A percentile compares a stretch with the other conserved stretches of the same genome.
Conservation (phyloP, 257 asterid species). For the Solanum verrucosum region DNA sequence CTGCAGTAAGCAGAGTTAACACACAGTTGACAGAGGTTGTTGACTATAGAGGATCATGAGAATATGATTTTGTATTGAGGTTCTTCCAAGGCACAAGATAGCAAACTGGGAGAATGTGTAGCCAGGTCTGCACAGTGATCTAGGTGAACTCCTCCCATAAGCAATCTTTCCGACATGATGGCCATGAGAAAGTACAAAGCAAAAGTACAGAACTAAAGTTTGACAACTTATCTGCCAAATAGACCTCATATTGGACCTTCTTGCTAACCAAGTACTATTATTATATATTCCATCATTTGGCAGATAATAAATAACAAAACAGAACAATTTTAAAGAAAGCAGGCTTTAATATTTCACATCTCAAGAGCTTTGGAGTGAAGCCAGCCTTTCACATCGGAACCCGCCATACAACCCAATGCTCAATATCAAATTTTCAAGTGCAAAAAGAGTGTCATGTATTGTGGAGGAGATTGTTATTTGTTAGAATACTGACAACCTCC, state of each 20-base stretch:
- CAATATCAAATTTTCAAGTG: background rate
- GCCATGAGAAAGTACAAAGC: background rate
- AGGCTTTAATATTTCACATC: background rate
- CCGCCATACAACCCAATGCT: background rate
- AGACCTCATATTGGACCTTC: background rate
- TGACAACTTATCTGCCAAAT: background rate
- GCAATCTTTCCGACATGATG: background rate
- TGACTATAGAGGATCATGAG: background rate
- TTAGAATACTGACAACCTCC: background rate
- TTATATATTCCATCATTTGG: background rate
- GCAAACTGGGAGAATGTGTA: background rate
- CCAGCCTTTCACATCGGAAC: background rate
- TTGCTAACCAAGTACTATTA: background rate
- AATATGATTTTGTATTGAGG: background rate
- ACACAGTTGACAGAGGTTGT: background rate
- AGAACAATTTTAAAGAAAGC: background rate
- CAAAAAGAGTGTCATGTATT: background rate
- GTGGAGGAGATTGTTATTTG: background rate
- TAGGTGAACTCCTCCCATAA: background rate
- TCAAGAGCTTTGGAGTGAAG: background rate
- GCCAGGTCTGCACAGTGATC: background rate
- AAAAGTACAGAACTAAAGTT: background rate
- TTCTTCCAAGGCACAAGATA: background rate
- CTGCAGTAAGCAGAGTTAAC: conserved; percentile 23
- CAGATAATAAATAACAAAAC: background rate